Percentiles rank a stretch among this genome's conserved stretches.
These are phyloP conservation scores for Thelonectria olida DNA, from an alignment of 2,329 filamentous ascomycete species.

Conservation along the genomic window DNA sequence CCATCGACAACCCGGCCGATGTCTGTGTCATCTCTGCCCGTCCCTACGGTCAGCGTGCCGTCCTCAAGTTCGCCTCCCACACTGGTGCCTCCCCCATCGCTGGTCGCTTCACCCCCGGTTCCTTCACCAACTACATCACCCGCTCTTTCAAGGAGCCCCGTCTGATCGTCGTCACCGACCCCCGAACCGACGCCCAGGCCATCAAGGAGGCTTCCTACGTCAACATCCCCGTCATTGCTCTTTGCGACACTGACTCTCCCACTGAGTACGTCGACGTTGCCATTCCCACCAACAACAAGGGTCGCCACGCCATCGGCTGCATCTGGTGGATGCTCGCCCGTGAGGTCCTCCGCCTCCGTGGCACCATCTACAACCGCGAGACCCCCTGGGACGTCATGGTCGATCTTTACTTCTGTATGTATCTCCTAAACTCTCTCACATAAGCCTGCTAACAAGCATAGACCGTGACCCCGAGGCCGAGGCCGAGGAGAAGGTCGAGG, in stretches of 20 bases:
- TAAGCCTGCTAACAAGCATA: constrained; percentile 41
- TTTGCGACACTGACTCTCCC: constrained; percentile 98
- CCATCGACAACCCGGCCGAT: constrained; percentile 99
- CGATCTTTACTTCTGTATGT: constrained; percentile 97
- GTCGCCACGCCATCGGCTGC: constrained; percentile 97
- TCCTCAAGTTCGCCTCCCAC: constrained; percentile 99
- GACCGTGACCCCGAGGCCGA: constrained; percentile 99
- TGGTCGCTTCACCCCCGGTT: constrained; percentile 99
- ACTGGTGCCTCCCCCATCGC: constrained; percentile 98
- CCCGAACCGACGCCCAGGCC: constrained; percentile 98
- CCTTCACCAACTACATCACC: constrained; percentile 99
- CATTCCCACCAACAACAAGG: constrained; percentile 99
- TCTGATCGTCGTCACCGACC: constrained; percentile 99
- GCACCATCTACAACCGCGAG: constrained; percentile 95
- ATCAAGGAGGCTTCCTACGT: constrained; percentile 99
- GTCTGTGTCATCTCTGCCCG: constrained; percentile 99
- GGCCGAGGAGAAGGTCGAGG: constrained; percentile 96
- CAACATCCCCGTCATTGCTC: constrained; percentile 99
- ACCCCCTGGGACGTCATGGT: constrained; percentile 99
- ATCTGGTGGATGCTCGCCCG: constrained; percentile 99
- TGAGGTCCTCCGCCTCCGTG: constrained; percentile 98
- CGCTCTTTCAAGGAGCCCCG: constrained; percentile 99
- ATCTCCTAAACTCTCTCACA: neutral
- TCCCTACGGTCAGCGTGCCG: constrained; percentile 99
- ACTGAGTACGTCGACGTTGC: constrained; percentile 99